Percentiles rank a stretch among this genome's conserved stretches.
Conservation (phyloP, 371 early-diverging fungal species). For the Sporodiniella umbellata region DNA sequence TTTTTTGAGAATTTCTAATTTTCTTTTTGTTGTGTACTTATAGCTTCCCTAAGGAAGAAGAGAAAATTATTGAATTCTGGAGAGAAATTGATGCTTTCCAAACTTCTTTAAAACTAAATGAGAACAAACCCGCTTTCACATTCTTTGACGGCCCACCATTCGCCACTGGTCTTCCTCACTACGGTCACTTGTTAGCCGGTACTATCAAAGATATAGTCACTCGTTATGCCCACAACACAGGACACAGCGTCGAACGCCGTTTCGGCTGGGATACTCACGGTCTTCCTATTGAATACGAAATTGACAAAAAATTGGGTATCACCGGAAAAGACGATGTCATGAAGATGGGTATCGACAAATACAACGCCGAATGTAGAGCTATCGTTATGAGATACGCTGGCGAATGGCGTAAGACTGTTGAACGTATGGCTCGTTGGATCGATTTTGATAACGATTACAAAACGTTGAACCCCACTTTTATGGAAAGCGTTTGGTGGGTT, state of each 20-base stretch:
- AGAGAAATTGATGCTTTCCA: constrained; percentile 98
- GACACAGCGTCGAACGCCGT: constrained; percentile 97
- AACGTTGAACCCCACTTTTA: constrained; percentile 64
- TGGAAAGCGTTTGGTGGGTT: constrained; percentile 87
- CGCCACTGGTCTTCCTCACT: constrained; percentile 99
- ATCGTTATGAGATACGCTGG: constrained; percentile 98
- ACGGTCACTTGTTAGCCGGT: constrained; percentile 99
- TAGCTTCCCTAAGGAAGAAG: constrained; percentile 95
- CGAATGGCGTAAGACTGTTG: constrained; percentile 98
- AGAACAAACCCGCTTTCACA: constrained; percentile 83
- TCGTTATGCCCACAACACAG: constrained; percentile 96
- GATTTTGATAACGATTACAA: constrained; percentile 99
- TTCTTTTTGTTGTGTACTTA: no score
- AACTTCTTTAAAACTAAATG: constrained; percentile 89
- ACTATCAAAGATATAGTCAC: constrained; percentile 99
- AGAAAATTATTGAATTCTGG: constrained; percentile 96
- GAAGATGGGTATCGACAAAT: constrained; percentile 98
- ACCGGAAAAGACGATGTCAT: constrained; percentile 90
- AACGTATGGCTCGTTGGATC: constrained; percentile 99
- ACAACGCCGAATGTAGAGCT: constrained; percentile 98
- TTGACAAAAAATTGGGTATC: constrained; percentile 98
- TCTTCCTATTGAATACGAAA: constrained; percentile 99
- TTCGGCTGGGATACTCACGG: constrained; percentile 99
- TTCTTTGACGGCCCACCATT: constrained; percentile 99
- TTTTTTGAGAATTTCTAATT: not conserved